Base-by-base conservation (phyloP, 2,329 filamentous ascomycete species). In the Cladosporium colombiae region DNA sequence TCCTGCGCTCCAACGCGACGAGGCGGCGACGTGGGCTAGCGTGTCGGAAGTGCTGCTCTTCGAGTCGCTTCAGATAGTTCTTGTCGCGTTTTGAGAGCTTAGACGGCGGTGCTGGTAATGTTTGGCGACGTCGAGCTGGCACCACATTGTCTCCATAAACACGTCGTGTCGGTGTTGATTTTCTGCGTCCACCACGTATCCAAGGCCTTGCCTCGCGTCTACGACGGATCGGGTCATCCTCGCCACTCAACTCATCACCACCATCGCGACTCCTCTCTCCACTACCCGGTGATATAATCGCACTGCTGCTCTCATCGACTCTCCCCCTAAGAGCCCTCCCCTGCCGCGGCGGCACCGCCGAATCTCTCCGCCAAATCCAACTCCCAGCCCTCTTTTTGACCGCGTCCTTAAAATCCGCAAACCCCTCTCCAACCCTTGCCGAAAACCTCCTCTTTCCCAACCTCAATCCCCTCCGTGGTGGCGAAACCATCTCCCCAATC, bases 251-350 rank as follows among this genome's bases (percentile, higher is more conserved):
- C 49, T 53, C 60, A 40, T 62, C 59, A 23, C 31, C 59, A 40
- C 46, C 59, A 40, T 62, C 59, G 5, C 59, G 46, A 8, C 60
- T 62, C 16, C 49, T 23, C 49, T 55, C 60, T 5, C 60, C 60
- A 10, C 60, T 62, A 21, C 60, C 44, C 14, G 11, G 21, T 49
- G 23, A 21, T 11, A 31, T 46, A 13, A 62, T 23, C 18, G n/a
- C 21, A 16, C 55, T 37, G n/a, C 35, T 55, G 1, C 50, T 27
- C 49, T 23, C 29, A 55, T 14, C 25, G 10, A 27, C 44, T 14
- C 61, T 63, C 18, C 25, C 49, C n/a, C 40, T 46, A 21, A 46
- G 40, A 46, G 40, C 40, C 40, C 40, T 46, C 10, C 40, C 40
- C 40, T 21, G 40, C 40, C 40, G 7, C 40, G 40, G 16, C 52